Evolutionary conservation across 768 basidiomycete genomes (phyloP), one percentile per base, ranked within the genome.

Genomic region (Tephrocybe sp.): DNA sequence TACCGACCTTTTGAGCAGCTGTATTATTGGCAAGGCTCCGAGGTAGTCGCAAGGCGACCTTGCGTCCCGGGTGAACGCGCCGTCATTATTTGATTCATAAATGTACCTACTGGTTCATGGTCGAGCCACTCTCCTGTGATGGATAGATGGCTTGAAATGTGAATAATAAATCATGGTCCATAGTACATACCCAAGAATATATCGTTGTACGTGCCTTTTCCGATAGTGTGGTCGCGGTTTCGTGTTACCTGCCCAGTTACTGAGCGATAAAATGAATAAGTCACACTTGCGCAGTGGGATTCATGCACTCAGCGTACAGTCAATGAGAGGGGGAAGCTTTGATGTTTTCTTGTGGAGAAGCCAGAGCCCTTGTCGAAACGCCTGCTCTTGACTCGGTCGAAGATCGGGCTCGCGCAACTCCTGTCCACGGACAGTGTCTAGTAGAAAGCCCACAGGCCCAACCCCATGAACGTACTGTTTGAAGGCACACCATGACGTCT

Each of bases 161-260:
- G 17, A 10, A 18, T 5, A 32, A 42, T 17, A 57, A 34, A 49
- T n/a, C 12, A 9, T 36, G 37, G 45, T 21, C n/a, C 23, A 36
- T 26, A 8, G 9, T 36, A 44, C 63, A 30, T 37, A 72, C 76
- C 76, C 21, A 54, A 44, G 52, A 66, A 75, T 37, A 78, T 65
- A 53, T 75, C 74, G 54, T 75, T 69, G 50, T 60, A 72, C 30
- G 65, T 62, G 21, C 75, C 76, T 41, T 62, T 62, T 25, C 65
- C 65, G 9, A 71, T 65, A 4, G 65, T 56, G 20, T 63, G 57
- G 28, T 66, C 61, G 21, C 63, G 64, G n/a, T 56, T 62, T 36
- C 64, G 33, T 12, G 60, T 62, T 11, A 80, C 66, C 57, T 74
- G 74, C 11, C 75, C 74, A 25, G 73, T 72, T 26, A 78, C 75